Base-by-base conservation (phyloP, 768 basidiomycete genomes). In the Phanerochaete carnosa region DNA sequence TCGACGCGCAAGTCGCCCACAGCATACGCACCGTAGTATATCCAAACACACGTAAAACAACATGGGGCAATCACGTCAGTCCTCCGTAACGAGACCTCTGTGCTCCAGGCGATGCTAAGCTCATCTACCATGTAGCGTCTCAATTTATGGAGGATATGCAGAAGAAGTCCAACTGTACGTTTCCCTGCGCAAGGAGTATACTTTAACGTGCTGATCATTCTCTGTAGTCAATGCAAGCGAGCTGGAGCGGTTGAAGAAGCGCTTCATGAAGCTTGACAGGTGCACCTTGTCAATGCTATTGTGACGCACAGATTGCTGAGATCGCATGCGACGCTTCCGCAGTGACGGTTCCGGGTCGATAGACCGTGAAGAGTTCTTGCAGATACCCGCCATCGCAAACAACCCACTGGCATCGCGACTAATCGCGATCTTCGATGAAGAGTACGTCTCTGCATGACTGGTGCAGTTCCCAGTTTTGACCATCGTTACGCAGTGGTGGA, bases 221-320 rank as follows among this genome's bases (percentile, higher is more conserved):
- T 46, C 71, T 11, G 9, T 39, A 98, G 97, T 99, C 88, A 98
- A 93, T 22, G 91, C 90, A 52, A 83, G 87, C 51, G 97, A 99
- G 77, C 79, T 99, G 67, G 93, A 98, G 67, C 84, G 97, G 57
- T 82, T 98, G 67, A 97, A 97, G 84, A 98, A 98, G 74, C 89
- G 97, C 57, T 98, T 99, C 75, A 98, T 98, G 94, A 99, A 99
- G 78, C 89, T 99, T 67, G 97, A 99, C 74, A 92, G 89, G 92
- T 89, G 65, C 60, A 77, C 53, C 39, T 19, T 19, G 39, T 19
- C 39, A 4, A 19, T 19, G 8, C 39, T 43, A 43, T 43, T 43
- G 39, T 43, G 39, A 43, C 39, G 19, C 39, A 26, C 26, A 22
- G 56, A 30, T 58, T 28, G 11, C 19, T 9, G 5, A 39, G 25